Evolutionary conservation across 179 eudicot species (phyloP).

Genomic region (Gypsophila paniculata): DNA sequence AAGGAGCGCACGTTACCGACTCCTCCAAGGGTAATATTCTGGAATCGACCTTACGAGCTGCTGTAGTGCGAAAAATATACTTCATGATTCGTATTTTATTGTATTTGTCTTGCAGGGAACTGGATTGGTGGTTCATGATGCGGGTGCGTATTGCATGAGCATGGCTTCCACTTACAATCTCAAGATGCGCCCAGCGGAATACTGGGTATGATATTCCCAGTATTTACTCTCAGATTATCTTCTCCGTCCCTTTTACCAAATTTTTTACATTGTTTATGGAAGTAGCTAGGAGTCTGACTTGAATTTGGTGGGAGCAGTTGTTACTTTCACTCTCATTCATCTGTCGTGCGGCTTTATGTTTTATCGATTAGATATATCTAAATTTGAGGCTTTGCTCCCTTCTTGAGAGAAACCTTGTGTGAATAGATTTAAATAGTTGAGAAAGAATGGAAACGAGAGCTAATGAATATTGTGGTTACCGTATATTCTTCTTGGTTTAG

Average conservation of each 20-base stretch:
- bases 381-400: neutral
- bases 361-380: neutral
- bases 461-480: neutral
- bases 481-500: neutral
- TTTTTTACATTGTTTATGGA: neutral
- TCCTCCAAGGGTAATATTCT: slow-evolving; percentile 55
- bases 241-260: neutral
- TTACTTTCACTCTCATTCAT: neutral
- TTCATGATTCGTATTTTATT: neutral
- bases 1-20: slow-evolving; percentile 82
- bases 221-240: slow-evolving; percentile 4
- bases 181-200: slow-evolving; percentile 98
- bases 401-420: neutral
- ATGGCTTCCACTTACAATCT: slow-evolving; percentile 99
- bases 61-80: neutral
- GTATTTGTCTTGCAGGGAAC: slow-evolving; percentile 51
- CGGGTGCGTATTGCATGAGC: slow-evolving; percentile 98
- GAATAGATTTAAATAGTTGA: neutral
- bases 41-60: neutral
- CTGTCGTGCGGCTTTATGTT: neutral
- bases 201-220: slow-evolving; percentile 63
- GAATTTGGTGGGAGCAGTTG: neutral
- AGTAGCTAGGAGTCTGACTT: neutral
- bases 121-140: slow-evolving; percentile 93
- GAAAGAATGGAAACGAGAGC: neutral